Conservation (phyloP, 2,329 filamentous ascomycete genomes). For the Nothophaeocryptopus gaeumannii region DNA sequence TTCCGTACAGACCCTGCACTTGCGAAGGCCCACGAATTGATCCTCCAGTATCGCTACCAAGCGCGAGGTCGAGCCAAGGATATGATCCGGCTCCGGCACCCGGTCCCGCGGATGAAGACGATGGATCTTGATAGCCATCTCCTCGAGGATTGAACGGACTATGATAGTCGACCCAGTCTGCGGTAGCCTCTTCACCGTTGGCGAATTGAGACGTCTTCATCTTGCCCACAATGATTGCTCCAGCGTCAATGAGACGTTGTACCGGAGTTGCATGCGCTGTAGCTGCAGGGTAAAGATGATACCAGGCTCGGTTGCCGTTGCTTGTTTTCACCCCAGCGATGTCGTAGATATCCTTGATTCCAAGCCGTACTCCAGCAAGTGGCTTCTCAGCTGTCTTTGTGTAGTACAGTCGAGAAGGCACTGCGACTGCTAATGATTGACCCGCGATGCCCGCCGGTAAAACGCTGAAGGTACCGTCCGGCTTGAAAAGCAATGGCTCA, state of each 20-base stretch:
- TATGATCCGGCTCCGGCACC: constrained; percentile 50
- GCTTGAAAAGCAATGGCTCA: constrained; percentile 43
- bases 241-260: constrained; percentile 57
- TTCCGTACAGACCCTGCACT: constrained; percentile 51
- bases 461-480: constrained; percentile 42
- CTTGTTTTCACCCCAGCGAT: constrained; percentile 56
- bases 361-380: constrained; percentile 59
- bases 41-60: constrained; percentile 52
- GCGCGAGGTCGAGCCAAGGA: constrained; percentile 49
- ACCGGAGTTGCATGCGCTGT: constrained; percentile 51
- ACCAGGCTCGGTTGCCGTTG: constrained; percentile 59
- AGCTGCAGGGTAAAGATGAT: constrained; percentile 49
- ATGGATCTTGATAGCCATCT: constrained; percentile 47
- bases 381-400: constrained; percentile 54
- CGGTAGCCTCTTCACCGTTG: constrained; percentile 48
- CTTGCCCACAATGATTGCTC: constrained; percentile 52
- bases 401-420: constrained; percentile 61
- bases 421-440: constrained; percentile 48
- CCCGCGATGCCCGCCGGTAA: constrained; percentile 42
- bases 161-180: constrained; percentile 51
- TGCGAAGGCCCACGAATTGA: constrained; percentile 49
- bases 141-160: constrained; percentile 44
- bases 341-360: constrained; percentile 62
- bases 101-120: constrained; percentile 49
- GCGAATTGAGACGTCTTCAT: constrained; percentile 48